Percentiles rank a stretch among this genome's conserved stretches.
Evolutionary conservation across 2,329 filamentous ascomycete species (phyloP).

Genomic region (Eutypa lata): DNA sequence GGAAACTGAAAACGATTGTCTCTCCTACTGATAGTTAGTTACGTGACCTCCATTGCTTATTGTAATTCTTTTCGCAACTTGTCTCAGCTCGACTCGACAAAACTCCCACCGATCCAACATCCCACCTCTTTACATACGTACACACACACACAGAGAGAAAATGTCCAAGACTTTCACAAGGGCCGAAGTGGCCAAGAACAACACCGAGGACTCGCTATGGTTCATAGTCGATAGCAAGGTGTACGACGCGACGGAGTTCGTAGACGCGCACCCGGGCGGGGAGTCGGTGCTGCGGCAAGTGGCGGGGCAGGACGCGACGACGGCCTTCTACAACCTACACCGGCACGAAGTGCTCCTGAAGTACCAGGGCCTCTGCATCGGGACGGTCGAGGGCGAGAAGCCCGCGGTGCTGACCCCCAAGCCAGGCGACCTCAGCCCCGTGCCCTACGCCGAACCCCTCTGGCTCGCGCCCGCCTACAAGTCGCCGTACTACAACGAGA

Average conservation of each 20-base stretch:
- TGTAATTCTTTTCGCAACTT: background rate
- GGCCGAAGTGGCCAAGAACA: constrained; percentile 71
- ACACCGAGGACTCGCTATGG: constrained; percentile 72
- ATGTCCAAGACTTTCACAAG: constrained; percentile 52
- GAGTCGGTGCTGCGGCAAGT: constrained; percentile 76
- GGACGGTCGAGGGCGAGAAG: constrained; percentile 71
- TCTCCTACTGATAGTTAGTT: background rate
- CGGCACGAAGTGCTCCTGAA: constrained; percentile 84
- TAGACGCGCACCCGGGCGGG: constrained; percentile 82
- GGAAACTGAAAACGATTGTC: background rate
- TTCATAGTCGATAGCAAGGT: constrained; percentile 84
- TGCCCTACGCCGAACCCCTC: constrained; percentile 82
- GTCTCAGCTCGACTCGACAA: background rate
- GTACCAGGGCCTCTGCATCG: constrained; percentile 72
- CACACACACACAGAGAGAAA: background rate
- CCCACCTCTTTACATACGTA: background rate
- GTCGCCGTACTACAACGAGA: constrained; percentile 77
- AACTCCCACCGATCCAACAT: background rate
- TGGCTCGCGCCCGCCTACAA: constrained; percentile 79
- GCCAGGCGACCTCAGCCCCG: constrained; percentile 68
- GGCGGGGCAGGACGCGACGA: constrained; percentile 77
- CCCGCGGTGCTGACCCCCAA: constrained; percentile 68
- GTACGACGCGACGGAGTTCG: constrained; percentile 82
- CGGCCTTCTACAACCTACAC: constrained; percentile 88
- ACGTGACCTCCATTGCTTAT: background rate